These are phyloP conservation scores for Kodamaea sagamina DNA, from an alignment of 805 yeast genomes.

Conservation along the genomic window DNA sequence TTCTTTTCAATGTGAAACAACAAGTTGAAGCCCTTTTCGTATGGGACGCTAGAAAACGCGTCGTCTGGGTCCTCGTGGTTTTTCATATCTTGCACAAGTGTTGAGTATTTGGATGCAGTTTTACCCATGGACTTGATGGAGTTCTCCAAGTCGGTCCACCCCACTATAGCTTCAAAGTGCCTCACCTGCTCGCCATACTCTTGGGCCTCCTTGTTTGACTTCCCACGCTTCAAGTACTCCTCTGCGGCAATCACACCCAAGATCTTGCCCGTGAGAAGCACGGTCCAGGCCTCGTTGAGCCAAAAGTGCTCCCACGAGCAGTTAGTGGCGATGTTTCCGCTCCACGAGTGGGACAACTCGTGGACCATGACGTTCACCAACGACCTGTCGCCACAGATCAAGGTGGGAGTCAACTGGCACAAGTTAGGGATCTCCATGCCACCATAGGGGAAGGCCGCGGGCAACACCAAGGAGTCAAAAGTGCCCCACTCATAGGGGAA, in stretches of 20 bases:
- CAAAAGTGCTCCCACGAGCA: constrained; percentile 41
- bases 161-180: constrained; percentile 34
- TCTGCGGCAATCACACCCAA: constrained; percentile 30
- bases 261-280: constrained; percentile 36
- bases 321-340: constrained; percentile 40
- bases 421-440: constrained; percentile 43
- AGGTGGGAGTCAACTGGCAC: constrained; percentile 37
- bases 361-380: constrained; percentile 39
- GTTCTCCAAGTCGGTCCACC: constrained; percentile 32
- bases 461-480: constrained; percentile 38
- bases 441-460: constrained; percentile 37
- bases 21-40: constrained; percentile 39
- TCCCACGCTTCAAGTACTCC: constrained; percentile 15
- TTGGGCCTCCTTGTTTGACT: constrained; percentile 14
- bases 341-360: constrained; percentile 42
- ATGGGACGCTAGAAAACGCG: constrained; percentile 35
- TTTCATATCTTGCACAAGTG: constrained; percentile 70
- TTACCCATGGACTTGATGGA: constrained; percentile 36
- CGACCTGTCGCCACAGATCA: constrained; percentile 35
- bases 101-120: constrained; percentile 51
- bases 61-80: constrained; percentile 48
- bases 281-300: constrained; percentile 43
- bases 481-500: constrained; percentile 37
- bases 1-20: constrained; percentile 70
- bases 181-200: constrained; percentile 34